Percentiles rank a stretch among this genome's conserved stretches.
These are phyloP conservation scores for Mycena polygramma DNA, from an alignment of 768 basidiomycete genomes.

Conservation along the genomic window DNA sequence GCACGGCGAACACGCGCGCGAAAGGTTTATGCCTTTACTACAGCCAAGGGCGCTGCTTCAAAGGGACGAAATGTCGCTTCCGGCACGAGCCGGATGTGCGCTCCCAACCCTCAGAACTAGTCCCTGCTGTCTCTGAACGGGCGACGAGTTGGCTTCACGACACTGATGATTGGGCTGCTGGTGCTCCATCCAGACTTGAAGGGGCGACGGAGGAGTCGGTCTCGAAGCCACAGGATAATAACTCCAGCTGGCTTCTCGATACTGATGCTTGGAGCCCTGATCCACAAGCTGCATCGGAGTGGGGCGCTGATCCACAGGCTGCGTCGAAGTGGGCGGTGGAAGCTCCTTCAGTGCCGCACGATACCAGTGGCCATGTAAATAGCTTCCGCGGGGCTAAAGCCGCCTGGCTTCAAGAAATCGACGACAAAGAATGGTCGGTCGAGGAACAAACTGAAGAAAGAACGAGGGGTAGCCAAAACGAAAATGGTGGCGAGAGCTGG, in stretches of 20 bases:
- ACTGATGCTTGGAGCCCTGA: conserved; percentile 17
- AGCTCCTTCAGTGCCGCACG: neutral
- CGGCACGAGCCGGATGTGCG: conserved; percentile 10
- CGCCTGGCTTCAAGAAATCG: conserved; percentile 12
- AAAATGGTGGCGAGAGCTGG: conserved; percentile 3
- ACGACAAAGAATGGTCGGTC: conserved; percentile 11
- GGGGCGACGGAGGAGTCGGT: neutral
- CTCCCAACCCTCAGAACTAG: neutral
- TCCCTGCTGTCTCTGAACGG: neutral
- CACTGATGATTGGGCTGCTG: conserved; percentile 16
- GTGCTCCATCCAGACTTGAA: neutral
- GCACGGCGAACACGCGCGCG: neutral
- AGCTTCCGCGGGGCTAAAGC: neutral
- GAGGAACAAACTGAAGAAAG: neutral
- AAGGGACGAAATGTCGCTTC: conserved; percentile 16
- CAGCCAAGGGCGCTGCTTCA: conserved; percentile 19
- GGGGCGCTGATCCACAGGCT: neutral
- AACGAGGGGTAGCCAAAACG: neutral
- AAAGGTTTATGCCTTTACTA: conserved; percentile 6
- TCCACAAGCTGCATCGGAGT: neutral
- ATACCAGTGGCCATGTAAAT: neutral
- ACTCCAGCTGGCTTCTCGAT: neutral
- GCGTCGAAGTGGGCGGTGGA: neutral
- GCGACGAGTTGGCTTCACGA: conserved; percentile 12
- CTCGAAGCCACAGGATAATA: neutral